These are phyloP conservation scores for Colletotrichum sp. DNA, from an alignment of 2,329 filamentous ascomycete species.

Conservation along the genomic window DNA sequence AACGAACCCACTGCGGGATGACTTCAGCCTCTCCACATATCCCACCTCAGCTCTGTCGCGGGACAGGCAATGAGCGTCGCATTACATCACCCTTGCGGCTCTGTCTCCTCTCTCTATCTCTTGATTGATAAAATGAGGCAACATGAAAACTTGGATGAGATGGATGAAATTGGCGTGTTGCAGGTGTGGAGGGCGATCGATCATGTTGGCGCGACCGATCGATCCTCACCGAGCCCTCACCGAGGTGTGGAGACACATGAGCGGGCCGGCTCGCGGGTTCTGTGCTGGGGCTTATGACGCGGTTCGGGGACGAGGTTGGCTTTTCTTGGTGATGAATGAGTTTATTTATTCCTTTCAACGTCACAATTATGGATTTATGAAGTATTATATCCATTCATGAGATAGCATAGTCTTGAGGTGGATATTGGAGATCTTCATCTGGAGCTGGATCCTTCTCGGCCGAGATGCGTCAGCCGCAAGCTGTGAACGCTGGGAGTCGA, in stretches of 20 bases:
- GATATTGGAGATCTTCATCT: neutral
- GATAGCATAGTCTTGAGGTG: neutral
- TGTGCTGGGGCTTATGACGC: neutral
- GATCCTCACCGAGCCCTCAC: neutral
- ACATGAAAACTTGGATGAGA: neutral
- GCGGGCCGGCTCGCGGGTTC: neutral
- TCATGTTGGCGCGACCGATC: neutral
- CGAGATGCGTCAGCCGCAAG: neutral
- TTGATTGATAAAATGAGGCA: neutral
- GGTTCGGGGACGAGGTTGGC: neutral
- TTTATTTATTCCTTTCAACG: fast-evolving
- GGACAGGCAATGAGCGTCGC: neutral
- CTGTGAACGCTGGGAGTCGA: neutral
- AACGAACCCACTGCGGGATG: slow-evolving; percentile 12
- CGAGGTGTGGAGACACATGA: neutral
- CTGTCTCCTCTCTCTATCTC: neutral
- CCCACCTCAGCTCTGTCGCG: neutral
- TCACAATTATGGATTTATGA: neutral
- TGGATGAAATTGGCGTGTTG: neutral
- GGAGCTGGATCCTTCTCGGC: neutral
- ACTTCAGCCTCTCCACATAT: slow-evolving; percentile 20
- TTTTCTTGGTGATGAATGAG: neutral
- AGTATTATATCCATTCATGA: neutral
- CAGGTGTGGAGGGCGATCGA: neutral
- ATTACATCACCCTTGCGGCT: slow-evolving; percentile 6